phyloP scores from a whole-genome alignment of 2,329 filamentous ascomycete genomes.

The Claviceps lovelessii region DNA sequence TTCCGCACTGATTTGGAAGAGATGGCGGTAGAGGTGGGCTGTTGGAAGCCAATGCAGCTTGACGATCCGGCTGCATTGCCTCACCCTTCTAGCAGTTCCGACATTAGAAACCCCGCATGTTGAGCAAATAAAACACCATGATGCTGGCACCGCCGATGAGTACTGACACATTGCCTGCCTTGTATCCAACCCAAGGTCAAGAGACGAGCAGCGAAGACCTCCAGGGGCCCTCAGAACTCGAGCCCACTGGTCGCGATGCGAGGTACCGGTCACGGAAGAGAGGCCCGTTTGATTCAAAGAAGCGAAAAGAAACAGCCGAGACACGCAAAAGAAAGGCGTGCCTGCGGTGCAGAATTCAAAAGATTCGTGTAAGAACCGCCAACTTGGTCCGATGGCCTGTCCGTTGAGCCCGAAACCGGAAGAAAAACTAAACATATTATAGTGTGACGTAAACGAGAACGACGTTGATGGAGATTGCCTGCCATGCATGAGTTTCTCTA shows the following conservation, averaged over 20 bases:
- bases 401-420: too few relatives aligned
- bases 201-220: not conserved
- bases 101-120: not conserved
- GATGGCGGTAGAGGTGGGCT: too few relatives aligned
- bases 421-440: not conserved
- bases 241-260: not conserved
- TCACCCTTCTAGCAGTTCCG: too few relatives aligned
- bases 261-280: not conserved
- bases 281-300: constrained; percentile 11
- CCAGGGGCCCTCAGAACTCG: not conserved
- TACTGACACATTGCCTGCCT: not conserved
- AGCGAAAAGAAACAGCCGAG: constrained; percentile 19
- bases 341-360: constrained; percentile 30
- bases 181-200: not conserved
- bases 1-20: too few relatives aligned
- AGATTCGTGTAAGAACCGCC: constrained; percentile 23
- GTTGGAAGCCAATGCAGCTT: too few relatives aligned
- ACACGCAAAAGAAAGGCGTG: constrained; percentile 26
- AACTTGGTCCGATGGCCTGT: not conserved
- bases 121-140: not conserved
- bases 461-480: constrained; percentile 22
- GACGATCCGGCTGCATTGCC: too few relatives aligned
- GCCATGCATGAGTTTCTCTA: constrained; percentile 24
- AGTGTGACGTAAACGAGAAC: constrained; percentile 24
- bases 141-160: not conserved